These are phyloP conservation scores for Sarocladiaceae sp. DNA, from an alignment of 2,329 filamentous ascomycete species.

Conservation along the genomic window DNA sequence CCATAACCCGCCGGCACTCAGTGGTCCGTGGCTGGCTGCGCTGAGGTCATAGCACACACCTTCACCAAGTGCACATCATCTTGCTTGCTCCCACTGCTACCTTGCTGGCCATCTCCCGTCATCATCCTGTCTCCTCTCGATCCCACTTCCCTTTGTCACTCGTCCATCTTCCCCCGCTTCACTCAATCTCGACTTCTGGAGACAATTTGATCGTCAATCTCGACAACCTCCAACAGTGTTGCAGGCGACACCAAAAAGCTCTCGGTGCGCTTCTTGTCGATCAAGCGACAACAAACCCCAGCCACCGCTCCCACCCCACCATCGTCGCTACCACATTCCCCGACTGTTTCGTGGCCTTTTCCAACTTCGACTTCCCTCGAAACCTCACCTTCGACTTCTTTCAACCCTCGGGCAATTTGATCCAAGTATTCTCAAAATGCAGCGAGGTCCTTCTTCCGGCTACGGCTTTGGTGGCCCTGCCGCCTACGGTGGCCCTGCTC, in stretches of 20 bases:
- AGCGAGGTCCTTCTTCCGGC: slow-evolving; percentile 59
- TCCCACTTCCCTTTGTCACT: slow-evolving; percentile 2
- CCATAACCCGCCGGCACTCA: too few species aligned
- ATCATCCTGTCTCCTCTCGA: neutral
- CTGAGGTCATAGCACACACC: slow-evolving; percentile 5
- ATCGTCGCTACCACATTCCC: slow-evolving; percentile 4
- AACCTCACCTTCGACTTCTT: neutral
- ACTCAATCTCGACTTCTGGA: neutral
- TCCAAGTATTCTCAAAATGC: slow-evolving; percentile 25
- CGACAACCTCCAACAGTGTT: neutral
- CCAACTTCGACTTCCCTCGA: slow-evolving; percentile 1
- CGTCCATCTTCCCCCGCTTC: neutral
- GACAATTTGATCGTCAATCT: neutral
- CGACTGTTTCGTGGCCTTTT: slow-evolving; percentile 8
- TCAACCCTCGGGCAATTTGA: too few species aligned
- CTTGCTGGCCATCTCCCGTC: too few species aligned
- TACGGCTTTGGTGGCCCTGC: slow-evolving; percentile 72
- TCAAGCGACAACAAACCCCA: slow-evolving; percentile 5
- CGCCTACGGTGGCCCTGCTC: slow-evolving; percentile 54
- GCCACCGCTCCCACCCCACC: slow-evolving; percentile 7
- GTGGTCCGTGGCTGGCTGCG: too few species aligned
- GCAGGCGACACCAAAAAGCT: slow-evolving; percentile 3
- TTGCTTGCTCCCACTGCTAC: too few species aligned
- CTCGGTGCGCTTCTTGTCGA: slow-evolving; percentile 4
- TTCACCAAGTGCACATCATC: neutral